Conservation (phyloP, 257 asterid species). For the Solanum virginianum region DNA sequence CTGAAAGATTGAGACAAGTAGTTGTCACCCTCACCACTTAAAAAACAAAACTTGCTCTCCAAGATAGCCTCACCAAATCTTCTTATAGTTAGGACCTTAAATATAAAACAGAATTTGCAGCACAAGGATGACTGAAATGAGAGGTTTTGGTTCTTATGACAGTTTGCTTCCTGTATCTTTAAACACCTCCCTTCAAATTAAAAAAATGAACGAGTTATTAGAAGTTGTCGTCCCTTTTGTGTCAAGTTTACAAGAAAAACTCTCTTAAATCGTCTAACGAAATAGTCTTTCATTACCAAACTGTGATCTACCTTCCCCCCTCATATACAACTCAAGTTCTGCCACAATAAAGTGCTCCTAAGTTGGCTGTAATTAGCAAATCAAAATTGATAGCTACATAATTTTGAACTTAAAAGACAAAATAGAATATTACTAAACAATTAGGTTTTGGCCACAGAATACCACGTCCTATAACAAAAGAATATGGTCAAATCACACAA, state of each 20-base stretch:
- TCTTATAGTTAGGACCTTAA: not conserved
- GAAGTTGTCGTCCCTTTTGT: too few relatives aligned
- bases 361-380: not conserved
- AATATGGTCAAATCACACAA: not conserved
- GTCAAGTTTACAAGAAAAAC: too few relatives aligned
- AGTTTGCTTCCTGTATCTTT: not conserved
- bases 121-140: not conserved
- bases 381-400: not conserved
- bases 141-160: not conserved
- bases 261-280: not conserved
- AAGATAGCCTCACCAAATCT: not conserved
- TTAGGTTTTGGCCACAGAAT: not conserved
- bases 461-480: not conserved
- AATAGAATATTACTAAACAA: not conserved
- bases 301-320: not conserved
- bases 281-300: not conserved
- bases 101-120: not conserved
- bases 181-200: not conserved
- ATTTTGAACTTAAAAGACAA: not conserved
- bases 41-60: not conserved
- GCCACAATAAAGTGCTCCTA: not conserved
- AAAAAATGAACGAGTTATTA: too few relatives aligned
- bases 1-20: not conserved
- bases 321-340: not conserved
- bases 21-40: not conserved